A percentile compares a stretch with the other conserved stretches of the same genome.
These are phyloP conservation scores for Phytophthora europaea DNA, from an alignment of 352 stramenopile species.

Conservation along the genomic window DNA sequence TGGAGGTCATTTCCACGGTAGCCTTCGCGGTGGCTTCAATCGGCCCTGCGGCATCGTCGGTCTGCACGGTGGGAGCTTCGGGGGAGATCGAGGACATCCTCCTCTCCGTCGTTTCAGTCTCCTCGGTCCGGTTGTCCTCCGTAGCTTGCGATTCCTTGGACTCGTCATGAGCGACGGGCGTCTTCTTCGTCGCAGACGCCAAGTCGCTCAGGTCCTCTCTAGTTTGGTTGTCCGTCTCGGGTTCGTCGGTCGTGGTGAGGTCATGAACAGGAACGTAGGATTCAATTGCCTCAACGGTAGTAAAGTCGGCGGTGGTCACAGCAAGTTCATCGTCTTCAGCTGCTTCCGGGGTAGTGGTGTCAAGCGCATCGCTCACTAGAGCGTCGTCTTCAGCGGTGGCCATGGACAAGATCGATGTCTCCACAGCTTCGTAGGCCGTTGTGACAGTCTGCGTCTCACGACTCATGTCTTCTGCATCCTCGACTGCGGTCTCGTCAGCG, in stretches of 20 bases:
- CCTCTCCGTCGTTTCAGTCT: conserved; percentile 14
- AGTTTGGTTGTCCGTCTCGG: conserved; percentile 15
- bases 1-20: conserved; percentile 26
- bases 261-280: conserved; percentile 4
- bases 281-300: conserved; percentile 24
- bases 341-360: neutral
- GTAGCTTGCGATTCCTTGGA: conserved; percentile 16
- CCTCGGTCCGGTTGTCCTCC: conserved; percentile 12
- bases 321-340: conserved; percentile 5
- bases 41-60: conserved; percentile 20
- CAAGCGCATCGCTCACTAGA: neutral
- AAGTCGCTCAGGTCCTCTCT: conserved; percentile 24
- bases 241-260: neutral
- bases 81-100: conserved; percentile 28
- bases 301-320: conserved; percentile 35
- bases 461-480: conserved; percentile 8
- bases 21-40: conserved; percentile 36
- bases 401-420: conserved; percentile 16
- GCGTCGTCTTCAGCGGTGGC: conserved; percentile 8
- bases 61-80: conserved; percentile 20
- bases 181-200: conserved; percentile 29
- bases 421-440: conserved; percentile 12
- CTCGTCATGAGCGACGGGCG: conserved; percentile 18
- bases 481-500: neutral
- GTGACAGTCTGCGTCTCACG: conserved; percentile 21